These are phyloP conservation scores for Leucocoprinus birnbaumii DNA, from an alignment of 768 basidiomycete species.

Conservation along the genomic window DNA sequence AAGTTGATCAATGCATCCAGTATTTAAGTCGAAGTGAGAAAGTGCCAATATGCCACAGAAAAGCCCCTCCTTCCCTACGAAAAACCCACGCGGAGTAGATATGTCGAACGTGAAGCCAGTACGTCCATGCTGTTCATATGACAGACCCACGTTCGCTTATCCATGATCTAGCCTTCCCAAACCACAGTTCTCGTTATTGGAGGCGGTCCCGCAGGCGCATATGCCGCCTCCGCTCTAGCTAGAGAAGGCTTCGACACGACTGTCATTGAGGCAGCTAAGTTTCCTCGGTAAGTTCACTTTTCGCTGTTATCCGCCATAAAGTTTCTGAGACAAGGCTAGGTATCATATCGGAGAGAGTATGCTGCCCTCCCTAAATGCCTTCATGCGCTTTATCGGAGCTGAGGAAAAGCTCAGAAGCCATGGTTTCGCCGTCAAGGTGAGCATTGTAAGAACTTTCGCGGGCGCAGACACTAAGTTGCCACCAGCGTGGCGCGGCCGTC, in stretches of 20 bases:
- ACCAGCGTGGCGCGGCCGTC: conserved; percentile 37
- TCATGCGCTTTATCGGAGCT: conserved; percentile 33
- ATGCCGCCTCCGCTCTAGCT: conserved; percentile 42
- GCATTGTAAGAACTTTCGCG: not conserved
- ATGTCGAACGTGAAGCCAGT: conserved; percentile 3
- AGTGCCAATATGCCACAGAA: too few relatives aligned
- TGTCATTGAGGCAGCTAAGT: conserved; percentile 39
- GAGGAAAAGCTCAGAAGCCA: conserved; percentile 28
- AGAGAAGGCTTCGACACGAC: conserved; percentile 36
- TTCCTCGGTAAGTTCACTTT: conserved; percentile 28
- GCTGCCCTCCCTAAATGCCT: conserved; percentile 32
- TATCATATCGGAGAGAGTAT: conserved; percentile 39
- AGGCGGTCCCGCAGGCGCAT: conserved; percentile 47
- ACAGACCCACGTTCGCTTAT: not conserved
- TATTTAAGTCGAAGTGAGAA: too few relatives aligned
- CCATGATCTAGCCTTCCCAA: conserved; percentile 13
- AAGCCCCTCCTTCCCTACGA: too few relatives aligned
- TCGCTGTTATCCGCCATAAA: not conserved
- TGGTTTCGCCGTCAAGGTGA: conserved; percentile 33
- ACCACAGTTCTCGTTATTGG: conserved; percentile 34
- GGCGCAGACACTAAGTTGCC: not conserved
- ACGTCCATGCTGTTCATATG: not conserved
- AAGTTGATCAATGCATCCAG: too few relatives aligned
- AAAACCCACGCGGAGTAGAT: too few relatives aligned
- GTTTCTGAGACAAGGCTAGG: conserved; percentile 13